A percentile compares a stretch with the other conserved stretches of the same genome.
These are phyloP conservation scores for Sphaerulina vaccinii DNA, from an alignment of 2,329 filamentous ascomycete genomes.

Conservation along the genomic window DNA sequence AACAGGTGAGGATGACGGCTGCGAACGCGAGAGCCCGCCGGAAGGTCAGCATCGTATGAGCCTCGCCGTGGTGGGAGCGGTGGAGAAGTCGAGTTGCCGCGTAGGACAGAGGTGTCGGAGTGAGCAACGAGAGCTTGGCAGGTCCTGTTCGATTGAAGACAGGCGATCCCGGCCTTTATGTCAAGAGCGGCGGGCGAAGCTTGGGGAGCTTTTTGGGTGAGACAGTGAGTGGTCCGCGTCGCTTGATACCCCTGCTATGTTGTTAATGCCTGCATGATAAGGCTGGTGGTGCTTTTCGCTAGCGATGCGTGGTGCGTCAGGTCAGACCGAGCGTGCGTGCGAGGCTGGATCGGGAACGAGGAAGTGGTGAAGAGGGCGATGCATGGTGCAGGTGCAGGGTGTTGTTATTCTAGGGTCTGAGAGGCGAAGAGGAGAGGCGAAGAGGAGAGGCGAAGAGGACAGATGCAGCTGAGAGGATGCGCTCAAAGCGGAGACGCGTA, in stretches of 20 bases:
- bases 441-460: too few relatives aligned
- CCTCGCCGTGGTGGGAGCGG: not conserved
- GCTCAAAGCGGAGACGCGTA: too few relatives aligned
- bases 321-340: too few relatives aligned
- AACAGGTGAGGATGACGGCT: constrained; percentile 64
- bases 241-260: not conserved
- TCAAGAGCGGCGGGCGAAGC: not conserved
- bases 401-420: too few relatives aligned
- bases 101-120: not conserved
- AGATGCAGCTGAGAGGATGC: too few relatives aligned
- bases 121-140: not conserved
- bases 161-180: not conserved
- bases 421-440: too few relatives aligned
- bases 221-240: not conserved
- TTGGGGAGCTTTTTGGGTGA: not conserved
- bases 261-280: not conserved
- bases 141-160: not conserved
- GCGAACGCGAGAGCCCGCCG: constrained; percentile 72
- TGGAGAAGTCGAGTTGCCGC: not conserved
- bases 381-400: too few relatives aligned
- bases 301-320: not conserved
- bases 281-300: not conserved
- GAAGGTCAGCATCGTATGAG: constrained; percentile 68
- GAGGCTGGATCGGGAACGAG: too few relatives aligned
- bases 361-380: too few relatives aligned